Base-by-base conservation (phyloP, 176 grass and related monocot species). In the Ensete ventricosum region DNA sequence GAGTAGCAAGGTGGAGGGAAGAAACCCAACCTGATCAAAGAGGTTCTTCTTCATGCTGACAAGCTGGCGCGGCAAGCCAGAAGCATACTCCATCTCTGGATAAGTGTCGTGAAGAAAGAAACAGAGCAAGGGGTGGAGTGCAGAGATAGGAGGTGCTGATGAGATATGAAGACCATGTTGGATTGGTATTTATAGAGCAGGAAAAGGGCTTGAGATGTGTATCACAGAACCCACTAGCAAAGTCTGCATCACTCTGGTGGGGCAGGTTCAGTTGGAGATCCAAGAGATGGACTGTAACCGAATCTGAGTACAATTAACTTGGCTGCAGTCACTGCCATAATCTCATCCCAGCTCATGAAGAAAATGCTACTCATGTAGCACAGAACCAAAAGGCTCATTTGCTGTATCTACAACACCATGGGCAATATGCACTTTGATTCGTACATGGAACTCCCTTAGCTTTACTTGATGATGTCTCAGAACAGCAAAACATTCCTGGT, bases 1-100 rank as follows among this genome's bases (percentile, higher is more conserved):
- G 16, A 48, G 13, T 23, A 1, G 2, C 1, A 22, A 20, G 55
- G 19, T 3, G 14, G 66, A 8, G 50, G 26, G 21, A 60, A 13
- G 34, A 72, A 48, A 23, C 63, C 60, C 65, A 86, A 89, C 90
- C 90, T 92, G 87, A 92, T 92, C 90, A 73, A 92, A 89, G 74
- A 92, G 72, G 55, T 64, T 87, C 85, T 84, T 92, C 90, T 84
- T 92, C 90, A 92, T 87, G 77, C 24, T 80, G 79, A 55, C 71
- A 53, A 81, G 59, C 63, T 86, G 83, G 68, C 76, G 86, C 59
- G 10, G 53, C 70, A 10, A 1, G 22, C 11, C 9, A 88, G 85
- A 64, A 67, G 81, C 71, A 49, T 82, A 74, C 26, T 89, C 84
- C 86, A 89, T 92, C n/a, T 75, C 63, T 89, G 57, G 50, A 19